Percentiles rank a stretch among this genome's conserved stretches.
Evolutionary conservation across 768 basidiomycete genomes (phyloP).

Genomic region (Hygrophoropsis aurantiaca): DNA sequence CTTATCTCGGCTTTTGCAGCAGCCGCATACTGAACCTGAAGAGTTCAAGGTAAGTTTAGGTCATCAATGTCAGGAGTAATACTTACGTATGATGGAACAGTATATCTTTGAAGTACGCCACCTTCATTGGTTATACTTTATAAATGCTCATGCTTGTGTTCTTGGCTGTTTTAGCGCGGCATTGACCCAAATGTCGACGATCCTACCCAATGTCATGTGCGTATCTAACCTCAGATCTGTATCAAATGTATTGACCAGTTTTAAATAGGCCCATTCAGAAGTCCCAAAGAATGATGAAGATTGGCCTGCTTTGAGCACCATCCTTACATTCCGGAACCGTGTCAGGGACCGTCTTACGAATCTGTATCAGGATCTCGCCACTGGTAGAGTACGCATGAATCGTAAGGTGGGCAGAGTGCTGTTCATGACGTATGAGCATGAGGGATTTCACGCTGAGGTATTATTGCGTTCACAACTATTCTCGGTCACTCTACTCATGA

Average conservation of each 20-base stretch:
- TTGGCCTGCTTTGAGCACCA: slow-evolving; percentile 76
- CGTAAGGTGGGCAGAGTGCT: slow-evolving; percentile 76
- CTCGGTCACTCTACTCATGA: too few species aligned
- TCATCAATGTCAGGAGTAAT: slow-evolving; percentile 4
- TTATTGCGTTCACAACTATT: background rate
- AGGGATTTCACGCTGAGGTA: slow-evolving; percentile 83
- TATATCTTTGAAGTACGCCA: slow-evolving; percentile 64
- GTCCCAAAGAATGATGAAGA: slow-evolving; percentile 80
- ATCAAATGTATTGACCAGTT: slow-evolving; percentile 3
- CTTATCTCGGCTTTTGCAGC: slow-evolving; percentile 68
- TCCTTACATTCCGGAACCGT: slow-evolving; percentile 75
- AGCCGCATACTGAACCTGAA: slow-evolving; percentile 83
- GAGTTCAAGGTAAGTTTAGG: slow-evolving; percentile 59
- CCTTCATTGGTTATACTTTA: background rate
- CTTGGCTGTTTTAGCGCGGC: slow-evolving; percentile 58
- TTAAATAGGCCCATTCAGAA: slow-evolving; percentile 75
- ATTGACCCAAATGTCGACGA: slow-evolving; percentile 96
- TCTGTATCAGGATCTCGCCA: slow-evolving; percentile 71
- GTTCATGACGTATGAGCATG: slow-evolving; percentile 91
- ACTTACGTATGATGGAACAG: slow-evolving; percentile 32
- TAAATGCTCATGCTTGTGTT: slow-evolving; percentile 20
- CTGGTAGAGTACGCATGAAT: slow-evolving; percentile 48
- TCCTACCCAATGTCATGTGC: slow-evolving; percentile 80
- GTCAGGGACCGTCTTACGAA: slow-evolving; percentile 71
- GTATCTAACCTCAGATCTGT: slow-evolving; percentile 18